Evolutionary conservation across 257 asterid species (phyloP).

Genomic region (Capsicum pubescens): DNA sequence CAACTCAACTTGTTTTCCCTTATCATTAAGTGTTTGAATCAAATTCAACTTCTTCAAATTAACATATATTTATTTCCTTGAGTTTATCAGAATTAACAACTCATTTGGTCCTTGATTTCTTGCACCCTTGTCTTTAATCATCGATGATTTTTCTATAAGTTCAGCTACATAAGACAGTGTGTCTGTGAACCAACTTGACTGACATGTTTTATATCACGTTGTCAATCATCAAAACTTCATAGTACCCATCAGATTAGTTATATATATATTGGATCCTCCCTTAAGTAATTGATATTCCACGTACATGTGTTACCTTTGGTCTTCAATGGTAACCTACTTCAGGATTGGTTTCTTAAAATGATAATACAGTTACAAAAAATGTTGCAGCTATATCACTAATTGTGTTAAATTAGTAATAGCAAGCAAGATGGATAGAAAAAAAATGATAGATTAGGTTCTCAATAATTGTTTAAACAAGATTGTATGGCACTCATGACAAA

Average conservation of each 20-base stretch:
- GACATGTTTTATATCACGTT: too few species aligned
- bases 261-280: background rate
- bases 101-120: too few species aligned
- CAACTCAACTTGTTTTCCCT: too few species aligned
- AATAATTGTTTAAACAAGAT: background rate
- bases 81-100: too few species aligned
- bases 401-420: background rate
- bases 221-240: too few species aligned
- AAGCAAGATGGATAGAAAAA: background rate
- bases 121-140: too few species aligned
- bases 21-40: too few species aligned
- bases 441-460: background rate
- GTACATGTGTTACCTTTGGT: background rate
- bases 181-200: too few species aligned
- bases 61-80: too few species aligned
- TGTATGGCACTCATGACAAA: background rate
- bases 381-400: background rate
- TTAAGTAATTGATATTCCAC: background rate
- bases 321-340: background rate
- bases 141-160: too few species aligned
- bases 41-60: too few species aligned
- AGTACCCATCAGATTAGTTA: background rate
- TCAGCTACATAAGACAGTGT: too few species aligned
- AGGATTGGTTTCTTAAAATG: background rate
- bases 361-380: background rate